Conservation (phyloP, 345 rosid species). For the Boechera stricta region DNA sequence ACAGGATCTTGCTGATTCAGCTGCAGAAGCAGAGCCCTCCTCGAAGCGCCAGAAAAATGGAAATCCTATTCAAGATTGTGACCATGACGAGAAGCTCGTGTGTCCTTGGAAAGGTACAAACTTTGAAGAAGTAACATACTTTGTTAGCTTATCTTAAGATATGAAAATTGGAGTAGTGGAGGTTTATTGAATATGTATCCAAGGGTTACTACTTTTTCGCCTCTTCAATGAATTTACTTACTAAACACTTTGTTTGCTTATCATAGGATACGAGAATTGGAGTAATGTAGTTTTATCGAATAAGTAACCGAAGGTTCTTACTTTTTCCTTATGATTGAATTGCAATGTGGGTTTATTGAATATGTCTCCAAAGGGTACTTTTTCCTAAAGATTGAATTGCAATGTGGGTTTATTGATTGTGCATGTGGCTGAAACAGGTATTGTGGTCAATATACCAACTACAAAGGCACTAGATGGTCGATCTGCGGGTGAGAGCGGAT, state of each 20-base stretch:
- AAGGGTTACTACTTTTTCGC: background rate
- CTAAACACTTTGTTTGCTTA: slow-evolving; percentile 12
- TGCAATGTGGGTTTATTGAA: slow-evolving; percentile 14
- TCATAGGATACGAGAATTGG: background rate
- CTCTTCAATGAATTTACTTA: no score
- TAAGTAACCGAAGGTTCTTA: background rate
- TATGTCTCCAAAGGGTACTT: background rate
- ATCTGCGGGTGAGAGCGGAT: slow-evolving; percentile 81
- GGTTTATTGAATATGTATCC: background rate
- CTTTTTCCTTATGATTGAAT: background rate
- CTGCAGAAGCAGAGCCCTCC: slow-evolving; percentile 50
- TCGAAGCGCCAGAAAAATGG: slow-evolving; percentile 37
- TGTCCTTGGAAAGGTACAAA: slow-evolving; percentile 77
- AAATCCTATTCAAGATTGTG: slow-evolving; percentile 53
- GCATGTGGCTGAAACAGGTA: slow-evolving; percentile 47
- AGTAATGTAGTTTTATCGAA: background rate
- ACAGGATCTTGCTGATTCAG: slow-evolving; percentile 54
- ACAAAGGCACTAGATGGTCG: slow-evolving; percentile 65
- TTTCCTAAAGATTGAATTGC: background rate
- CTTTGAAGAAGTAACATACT: background rate
- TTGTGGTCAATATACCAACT: slow-evolving; percentile 86
- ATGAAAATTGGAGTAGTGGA: background rate
- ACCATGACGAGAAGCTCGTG: slow-evolving; percentile 73
- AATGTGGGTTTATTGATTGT: slow-evolving; percentile 17
- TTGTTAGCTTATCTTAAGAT: slow-evolving; percentile 12